Evolutionary conservation across 1,139 yeast genomes (phyloP).

Genomic region (Hyphopichia pseudoburtonii): DNA sequence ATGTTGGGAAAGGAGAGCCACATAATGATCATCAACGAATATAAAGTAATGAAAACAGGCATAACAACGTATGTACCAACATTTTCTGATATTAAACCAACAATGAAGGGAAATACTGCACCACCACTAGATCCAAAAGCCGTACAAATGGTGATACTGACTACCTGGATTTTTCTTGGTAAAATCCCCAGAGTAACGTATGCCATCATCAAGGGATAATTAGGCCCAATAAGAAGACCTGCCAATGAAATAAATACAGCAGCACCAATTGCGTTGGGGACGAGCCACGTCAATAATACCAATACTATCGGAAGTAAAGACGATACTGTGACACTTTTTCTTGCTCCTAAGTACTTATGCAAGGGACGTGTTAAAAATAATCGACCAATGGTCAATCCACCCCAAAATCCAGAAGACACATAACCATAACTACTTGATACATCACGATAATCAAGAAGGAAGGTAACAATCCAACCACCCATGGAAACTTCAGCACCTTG

Average conservation of each 20-base stretch:
- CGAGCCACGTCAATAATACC: slow-evolving; percentile 47
- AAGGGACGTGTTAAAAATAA: slow-evolving; percentile 44
- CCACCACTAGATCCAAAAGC: slow-evolving; percentile 66
- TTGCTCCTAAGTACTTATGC: slow-evolving; percentile 46
- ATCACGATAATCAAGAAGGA: slow-evolving; percentile 53
- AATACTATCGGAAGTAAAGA: slow-evolving; percentile 32
- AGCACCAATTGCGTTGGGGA: slow-evolving; percentile 40
- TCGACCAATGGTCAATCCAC: slow-evolving; percentile 65
- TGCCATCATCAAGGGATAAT: slow-evolving; percentile 54
- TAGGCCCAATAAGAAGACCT: slow-evolving; percentile 55
- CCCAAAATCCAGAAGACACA: slow-evolving; percentile 73
- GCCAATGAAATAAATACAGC: slow-evolving; percentile 47
- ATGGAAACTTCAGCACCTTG: slow-evolving; percentile 70
- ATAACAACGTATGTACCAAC: slow-evolving; percentile 56
- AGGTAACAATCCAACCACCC: slow-evolving; percentile 75
- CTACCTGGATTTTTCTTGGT: slow-evolving; percentile 55
- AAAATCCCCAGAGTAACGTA: slow-evolving; percentile 40
- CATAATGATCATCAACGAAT: slow-evolving; percentile 32
- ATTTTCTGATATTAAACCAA: slow-evolving; percentile 53
- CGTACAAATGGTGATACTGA: slow-evolving; percentile 53
- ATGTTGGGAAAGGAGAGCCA: slow-evolving; percentile 51
- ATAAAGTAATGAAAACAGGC: slow-evolving; percentile 48
- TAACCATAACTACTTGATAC: slow-evolving; percentile 55
- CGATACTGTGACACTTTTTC: slow-evolving; percentile 44
- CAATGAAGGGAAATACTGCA: slow-evolving; percentile 56